Evolutionary conservation across 1,284 basidiomycete species (phyloP), one percentile per base, ranked within the genome.

Genomic region (Puccinia novopanici): DNA sequence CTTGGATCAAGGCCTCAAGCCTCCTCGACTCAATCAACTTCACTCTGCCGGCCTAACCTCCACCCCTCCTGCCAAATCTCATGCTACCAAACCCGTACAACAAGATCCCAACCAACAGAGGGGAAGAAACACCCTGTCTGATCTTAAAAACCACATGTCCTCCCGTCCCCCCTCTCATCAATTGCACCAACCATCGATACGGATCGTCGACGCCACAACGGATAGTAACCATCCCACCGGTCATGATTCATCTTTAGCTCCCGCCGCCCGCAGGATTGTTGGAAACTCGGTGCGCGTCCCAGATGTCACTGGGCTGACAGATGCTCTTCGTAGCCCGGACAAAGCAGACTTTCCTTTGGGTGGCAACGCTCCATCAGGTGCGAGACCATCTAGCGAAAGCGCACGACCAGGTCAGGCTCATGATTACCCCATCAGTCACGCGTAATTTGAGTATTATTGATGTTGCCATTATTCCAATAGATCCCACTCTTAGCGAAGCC

Each of bases 221-320:
- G 42, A 72, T 24, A 45, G 15, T 12, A 74, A 61, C n/a, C 27
- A 42, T 50, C 54, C 75, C 37, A 24, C 27, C 17, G 63, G 52
- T 3, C 19, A 55, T 17, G 77, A 79, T 50, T 27, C 54, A 59
- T 79, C 77, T 10, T 27, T 79, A 24, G 27, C 77, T 30, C 52
- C 77, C 30, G 67, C 17, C 15, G 68, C 71, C 22, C 68, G 63
- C 67, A 73, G 74, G 48, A 61, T 80, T 34, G 70, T 67, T 27
- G 76, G 76, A 42, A 74, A 80, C 30, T 61, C 70, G 34, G 71
- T 80, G 27, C 45, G 78, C 24, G 71, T 80, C 15, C 78, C 78
- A 50, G 78, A 80, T 74, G 78, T 80, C 42, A 80, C 78, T 27
- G 78, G 78, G 22, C 71, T 80, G 3, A 80, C 78, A 9, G 78